Percentiles rank a stretch among this genome's conserved stretches.
These are phyloP conservation scores for Clathrospora elynae DNA, from an alignment of 2,329 filamentous ascomycete genomes.

Conservation along the genomic window DNA sequence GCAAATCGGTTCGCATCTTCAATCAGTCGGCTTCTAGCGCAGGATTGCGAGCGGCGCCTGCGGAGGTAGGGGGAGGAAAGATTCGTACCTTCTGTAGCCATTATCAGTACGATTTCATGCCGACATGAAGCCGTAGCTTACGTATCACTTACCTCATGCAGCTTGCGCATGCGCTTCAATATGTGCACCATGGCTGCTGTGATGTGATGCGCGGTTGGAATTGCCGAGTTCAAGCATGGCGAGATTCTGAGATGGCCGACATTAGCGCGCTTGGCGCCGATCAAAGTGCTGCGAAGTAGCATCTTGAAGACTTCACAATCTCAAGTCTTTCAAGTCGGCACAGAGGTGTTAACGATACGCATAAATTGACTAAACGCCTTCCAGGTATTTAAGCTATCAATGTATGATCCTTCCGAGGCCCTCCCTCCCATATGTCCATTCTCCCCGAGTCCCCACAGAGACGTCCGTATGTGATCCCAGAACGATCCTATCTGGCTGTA, in stretches of 20 bases:
- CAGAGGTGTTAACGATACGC: too few species aligned
- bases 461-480: too few species aligned
- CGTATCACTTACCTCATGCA: constrained; percentile 67
- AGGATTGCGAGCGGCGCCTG: constrained; percentile 11
- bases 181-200: constrained; percentile 58
- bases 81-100: constrained; percentile 40
- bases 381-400: constrained; percentile 3
- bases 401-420: too few species aligned
- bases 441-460: too few species aligned
- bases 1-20: not conserved
- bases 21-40: not conserved
- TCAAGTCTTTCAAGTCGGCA: too few species aligned
- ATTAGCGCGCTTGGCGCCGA: constrained; percentile 24
- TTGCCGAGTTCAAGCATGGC: constrained; percentile 30
- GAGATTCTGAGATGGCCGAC: constrained; percentile 29
- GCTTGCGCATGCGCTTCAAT: constrained; percentile 72
- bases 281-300: constrained; percentile 2
- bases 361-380: constrained; percentile 10
- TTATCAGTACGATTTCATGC: constrained; percentile 27
- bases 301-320: too few species aligned
- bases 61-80: constrained; percentile 23
- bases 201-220: constrained; percentile 17
- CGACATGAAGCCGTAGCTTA: not conserved
- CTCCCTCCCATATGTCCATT: too few species aligned
- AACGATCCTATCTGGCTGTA: not conserved